These are phyloP conservation scores for Sequoia sempervirens DNA, from an alignment of 75 land plant genomes.

Conservation along the genomic window DNA sequence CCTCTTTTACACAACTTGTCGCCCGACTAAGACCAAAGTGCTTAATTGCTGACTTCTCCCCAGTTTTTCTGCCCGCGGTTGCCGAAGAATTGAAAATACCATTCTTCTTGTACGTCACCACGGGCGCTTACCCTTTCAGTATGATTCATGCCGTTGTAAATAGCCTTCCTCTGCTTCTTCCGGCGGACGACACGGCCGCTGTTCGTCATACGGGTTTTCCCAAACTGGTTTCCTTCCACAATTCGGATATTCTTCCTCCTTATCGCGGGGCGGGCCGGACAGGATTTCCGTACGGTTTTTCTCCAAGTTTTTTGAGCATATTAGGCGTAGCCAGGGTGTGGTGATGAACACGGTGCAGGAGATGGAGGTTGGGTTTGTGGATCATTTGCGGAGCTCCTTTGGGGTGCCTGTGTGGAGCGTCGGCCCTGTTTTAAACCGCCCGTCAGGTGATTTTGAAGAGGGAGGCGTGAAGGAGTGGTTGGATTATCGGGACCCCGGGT, in stretches of 20 bases:
- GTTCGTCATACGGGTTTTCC: not conserved
- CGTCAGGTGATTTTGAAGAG: not conserved
- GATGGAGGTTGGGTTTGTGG: constrained; percentile 15
- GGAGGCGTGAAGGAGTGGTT: constrained; percentile 12
- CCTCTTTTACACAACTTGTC: not conserved
- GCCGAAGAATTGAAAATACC: not conserved
- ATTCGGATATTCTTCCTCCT: not conserved
- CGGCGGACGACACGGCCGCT: not conserved
- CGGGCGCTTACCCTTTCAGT: not conserved
- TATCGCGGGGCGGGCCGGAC: not conserved
- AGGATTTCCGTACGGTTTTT: not conserved
- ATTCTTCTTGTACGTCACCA: not conserved
- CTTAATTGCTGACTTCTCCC: not conserved
- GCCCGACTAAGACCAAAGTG: not conserved
- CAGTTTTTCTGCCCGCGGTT: not conserved
- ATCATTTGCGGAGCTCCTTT: not conserved
- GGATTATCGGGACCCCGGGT: constrained; percentile 5
- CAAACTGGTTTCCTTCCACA: not conserved
- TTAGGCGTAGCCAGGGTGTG: not conserved
- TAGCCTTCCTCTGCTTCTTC: not conserved
- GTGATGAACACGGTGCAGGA: constrained; percentile 18
- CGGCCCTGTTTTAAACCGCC: constrained; percentile 14
- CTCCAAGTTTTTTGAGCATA: not conserved
- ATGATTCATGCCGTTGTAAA: not conserved
- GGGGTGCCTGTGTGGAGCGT: not conserved